Percentiles rank a stretch among this genome's conserved stretches.
These are phyloP conservation scores for Trichosporon ovoides DNA, from an alignment of 1,284 basidiomycete species.

Conservation along the genomic window DNA sequence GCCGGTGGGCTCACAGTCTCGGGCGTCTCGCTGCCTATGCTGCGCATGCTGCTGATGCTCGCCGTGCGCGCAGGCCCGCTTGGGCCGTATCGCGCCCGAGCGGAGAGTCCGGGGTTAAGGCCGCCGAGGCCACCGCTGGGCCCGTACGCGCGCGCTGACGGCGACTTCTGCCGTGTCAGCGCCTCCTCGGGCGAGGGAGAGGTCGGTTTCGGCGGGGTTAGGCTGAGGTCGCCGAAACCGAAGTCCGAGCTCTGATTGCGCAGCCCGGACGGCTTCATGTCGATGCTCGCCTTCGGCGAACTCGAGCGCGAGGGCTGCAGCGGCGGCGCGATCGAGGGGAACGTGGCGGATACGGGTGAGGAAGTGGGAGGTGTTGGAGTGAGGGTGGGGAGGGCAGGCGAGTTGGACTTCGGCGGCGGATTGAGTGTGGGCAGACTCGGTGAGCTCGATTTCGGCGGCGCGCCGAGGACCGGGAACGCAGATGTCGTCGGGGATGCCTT, in stretches of 20 bases:
- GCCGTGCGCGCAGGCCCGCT: background rate
- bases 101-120: background rate
- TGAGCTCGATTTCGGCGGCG: background rate
- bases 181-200: background rate
- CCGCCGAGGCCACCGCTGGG: background rate
- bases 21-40: background rate
- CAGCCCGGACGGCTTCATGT: background rate
- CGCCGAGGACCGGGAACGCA: background rate
- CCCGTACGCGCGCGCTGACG: background rate
- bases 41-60: slow-evolving; percentile 6
- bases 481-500: background rate
- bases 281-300: background rate
- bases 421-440: background rate
- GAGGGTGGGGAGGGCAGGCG: background rate
- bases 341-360: background rate
- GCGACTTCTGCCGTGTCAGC: background rate
- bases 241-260: background rate
- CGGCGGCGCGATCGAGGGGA: background rate
- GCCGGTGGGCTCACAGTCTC: background rate
- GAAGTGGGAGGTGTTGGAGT: background rate
- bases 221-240: background rate
- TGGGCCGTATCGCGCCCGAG: background rate
- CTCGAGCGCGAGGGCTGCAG: background rate
- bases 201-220: background rate
- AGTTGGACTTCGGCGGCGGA: background rate